A percentile compares a stretch with the other conserved stretches of the same genome.
Evolutionary conservation across 1,284 basidiomycete genomes (phyloP).

Genomic region (Boletus sp.): DNA sequence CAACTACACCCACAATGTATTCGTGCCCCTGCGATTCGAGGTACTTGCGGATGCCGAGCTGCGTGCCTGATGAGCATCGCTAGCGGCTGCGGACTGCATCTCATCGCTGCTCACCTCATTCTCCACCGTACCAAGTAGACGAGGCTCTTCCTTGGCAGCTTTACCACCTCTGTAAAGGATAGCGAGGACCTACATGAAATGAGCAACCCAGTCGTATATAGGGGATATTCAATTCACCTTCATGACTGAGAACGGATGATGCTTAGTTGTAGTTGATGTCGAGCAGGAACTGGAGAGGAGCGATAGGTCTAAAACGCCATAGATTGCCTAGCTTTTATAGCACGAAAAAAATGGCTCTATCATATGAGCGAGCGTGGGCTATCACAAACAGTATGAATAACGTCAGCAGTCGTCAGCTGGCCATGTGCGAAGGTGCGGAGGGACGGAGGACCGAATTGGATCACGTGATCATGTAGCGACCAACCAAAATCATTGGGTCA

Average conservation of each 20-base stretch:
- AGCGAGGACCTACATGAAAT: conserved; percentile 60
- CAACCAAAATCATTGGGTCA: conserved; percentile 5
- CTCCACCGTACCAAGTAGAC: conserved; percentile 86
- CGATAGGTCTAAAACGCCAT: background rate
- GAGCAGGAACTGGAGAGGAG: background rate
- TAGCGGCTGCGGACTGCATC: background rate
- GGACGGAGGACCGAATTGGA: background rate
- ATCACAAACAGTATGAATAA: conserved; percentile 1
- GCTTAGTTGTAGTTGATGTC: background rate
- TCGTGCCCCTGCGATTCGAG: conserved; percentile 77
- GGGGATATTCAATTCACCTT: conserved; percentile 19
- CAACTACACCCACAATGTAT: conserved; percentile 48
- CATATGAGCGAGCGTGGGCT: background rate
- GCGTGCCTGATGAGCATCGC: conserved; percentile 7
- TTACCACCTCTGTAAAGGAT: conserved; percentile 75
- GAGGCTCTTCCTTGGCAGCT: conserved; percentile 76
- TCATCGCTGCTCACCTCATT: conserved; percentile 56
- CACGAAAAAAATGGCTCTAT: background rate
- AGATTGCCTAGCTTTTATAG: conserved; percentile 22
- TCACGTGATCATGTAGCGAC: background rate
- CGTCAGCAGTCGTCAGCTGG: conserved; percentile 10
- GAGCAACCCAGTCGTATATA: background rate
- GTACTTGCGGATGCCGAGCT: conserved; percentile 75
- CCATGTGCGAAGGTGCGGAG: background rate
- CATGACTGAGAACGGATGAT: conserved; percentile 16